Percentiles rank a stretch among this genome's conserved stretches.
These are phyloP conservation scores for Luffa aegyptiaca DNA, from an alignment of 306 rosid species.

Conservation along the genomic window DNA sequence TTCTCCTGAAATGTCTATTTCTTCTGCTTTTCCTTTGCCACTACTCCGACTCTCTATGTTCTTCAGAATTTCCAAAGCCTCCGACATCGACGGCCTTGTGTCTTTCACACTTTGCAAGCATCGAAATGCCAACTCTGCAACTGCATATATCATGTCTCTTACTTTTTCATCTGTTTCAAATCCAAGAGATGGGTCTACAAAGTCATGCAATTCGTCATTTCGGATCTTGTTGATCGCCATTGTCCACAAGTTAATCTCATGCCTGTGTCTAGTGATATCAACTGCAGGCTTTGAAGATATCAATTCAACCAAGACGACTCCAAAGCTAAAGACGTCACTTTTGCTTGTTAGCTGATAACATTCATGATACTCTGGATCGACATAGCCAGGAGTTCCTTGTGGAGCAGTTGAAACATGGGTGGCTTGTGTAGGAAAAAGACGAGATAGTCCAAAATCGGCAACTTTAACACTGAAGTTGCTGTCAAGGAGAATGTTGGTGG, in stretches of 20 bases:
- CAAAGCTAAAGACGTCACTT: constrained; percentile 87
- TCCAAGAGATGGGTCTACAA: constrained; percentile 51
- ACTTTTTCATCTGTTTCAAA: constrained; percentile 48
- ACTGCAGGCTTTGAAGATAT: constrained; percentile 78
- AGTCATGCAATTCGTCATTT: constrained; percentile 41
- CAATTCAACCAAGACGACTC: constrained; percentile 70
- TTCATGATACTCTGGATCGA: constrained; percentile 77
- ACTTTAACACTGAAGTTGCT: constrained; percentile 50
- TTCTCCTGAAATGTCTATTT: constrained; percentile 29
- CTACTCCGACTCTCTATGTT: constrained; percentile 37
- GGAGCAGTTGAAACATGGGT: constrained; percentile 84
- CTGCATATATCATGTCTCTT: constrained; percentile 45
- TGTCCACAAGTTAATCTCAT: constrained; percentile 66
- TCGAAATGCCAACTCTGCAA: constrained; percentile 72
- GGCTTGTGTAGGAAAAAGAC: constrained; percentile 50
- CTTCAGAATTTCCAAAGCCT: constrained; percentile 33
- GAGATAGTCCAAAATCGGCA: constrained; percentile 85
- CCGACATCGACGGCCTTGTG: constrained; percentile 58
- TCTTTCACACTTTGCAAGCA: constrained; percentile 63
- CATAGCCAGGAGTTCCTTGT: constrained; percentile 93
- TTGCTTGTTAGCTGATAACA: constrained; percentile 64
- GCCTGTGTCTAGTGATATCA: constrained; percentile 70
- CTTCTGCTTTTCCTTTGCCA: constrained; percentile 32
- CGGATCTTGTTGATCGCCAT: constrained; percentile 77
- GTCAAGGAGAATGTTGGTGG: constrained; percentile 76